Percentiles rank a stretch among this genome's conserved stretches.
These are phyloP conservation scores for Phyllosticta citrichinensis DNA, from an alignment of 2,329 filamentous ascomycete species.

Conservation along the genomic window DNA sequence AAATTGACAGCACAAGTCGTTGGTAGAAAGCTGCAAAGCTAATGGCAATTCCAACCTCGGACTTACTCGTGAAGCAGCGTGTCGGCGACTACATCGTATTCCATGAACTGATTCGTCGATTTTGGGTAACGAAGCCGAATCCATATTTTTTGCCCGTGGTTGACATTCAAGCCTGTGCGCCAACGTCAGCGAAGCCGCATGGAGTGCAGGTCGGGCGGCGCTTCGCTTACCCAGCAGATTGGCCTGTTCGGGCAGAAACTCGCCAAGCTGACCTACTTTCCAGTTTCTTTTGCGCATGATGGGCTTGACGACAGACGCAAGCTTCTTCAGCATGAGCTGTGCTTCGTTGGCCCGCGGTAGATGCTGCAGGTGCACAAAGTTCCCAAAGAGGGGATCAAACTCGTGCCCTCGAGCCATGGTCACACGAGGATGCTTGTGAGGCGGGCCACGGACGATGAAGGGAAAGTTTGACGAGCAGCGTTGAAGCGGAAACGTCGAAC, in stretches of 20 bases:
- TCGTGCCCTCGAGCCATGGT: slow-evolving; percentile 21
- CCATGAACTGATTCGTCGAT: slow-evolving; percentile 67
- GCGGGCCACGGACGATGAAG: not conserved
- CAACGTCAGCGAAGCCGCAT: not conserved
- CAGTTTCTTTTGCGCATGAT: slow-evolving; percentile 84
- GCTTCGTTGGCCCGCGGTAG: slow-evolving; percentile 35
- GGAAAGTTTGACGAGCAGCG: not conserved
- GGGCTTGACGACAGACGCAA: slow-evolving; percentile 84
- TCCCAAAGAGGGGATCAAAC: slow-evolving; percentile 38
- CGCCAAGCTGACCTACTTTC: slow-evolving; percentile 67
- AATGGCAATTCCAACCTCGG: not conserved
- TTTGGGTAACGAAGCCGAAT: slow-evolving; percentile 68
- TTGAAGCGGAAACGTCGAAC: not conserved
- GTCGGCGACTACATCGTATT: slow-evolving; percentile 70
- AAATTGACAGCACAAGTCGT: not conserved
- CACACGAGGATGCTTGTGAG: not conserved
- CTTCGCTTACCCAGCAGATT: slow-evolving; percentile 55
- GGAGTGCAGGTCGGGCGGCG: not conserved
- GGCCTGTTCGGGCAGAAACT: slow-evolving; percentile 70
- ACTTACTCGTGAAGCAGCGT: slow-evolving; percentile 80
- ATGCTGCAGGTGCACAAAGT: slow-evolving; percentile 39
- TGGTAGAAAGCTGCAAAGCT: not conserved
- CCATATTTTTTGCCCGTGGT: slow-evolving; percentile 67
- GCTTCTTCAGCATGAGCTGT: slow-evolving; percentile 58
- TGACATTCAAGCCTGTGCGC: slow-evolving; percentile 58